Conservation (phyloP, 306 rosid species). For the Arachis hypogaea region DNA sequence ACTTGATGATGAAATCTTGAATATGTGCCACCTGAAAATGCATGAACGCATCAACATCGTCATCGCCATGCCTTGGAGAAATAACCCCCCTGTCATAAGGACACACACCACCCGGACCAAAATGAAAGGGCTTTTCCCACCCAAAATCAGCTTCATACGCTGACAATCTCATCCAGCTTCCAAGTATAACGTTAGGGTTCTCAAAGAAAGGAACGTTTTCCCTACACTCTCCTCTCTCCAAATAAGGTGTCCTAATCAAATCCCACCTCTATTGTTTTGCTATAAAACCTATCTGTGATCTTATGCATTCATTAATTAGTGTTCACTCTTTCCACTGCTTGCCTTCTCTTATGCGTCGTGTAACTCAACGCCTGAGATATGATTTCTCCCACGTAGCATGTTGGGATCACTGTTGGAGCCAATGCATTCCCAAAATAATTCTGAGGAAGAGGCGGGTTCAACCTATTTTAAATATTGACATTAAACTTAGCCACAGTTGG, state of each 20-base stretch:
- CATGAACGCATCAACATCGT: not conserved
- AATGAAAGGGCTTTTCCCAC: constrained; percentile 28
- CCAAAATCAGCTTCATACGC: constrained; percentile 17
- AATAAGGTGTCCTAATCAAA: not conserved
- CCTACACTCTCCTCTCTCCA: too few species aligned
- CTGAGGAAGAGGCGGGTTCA: constrained; percentile 24
- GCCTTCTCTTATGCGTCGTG: not conserved
- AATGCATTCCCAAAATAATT: constrained; percentile 18
- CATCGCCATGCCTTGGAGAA: constrained; percentile 3
- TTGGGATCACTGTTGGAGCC: not conserved
- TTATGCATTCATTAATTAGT: constrained; percentile 5
- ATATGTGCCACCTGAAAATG: not conserved
- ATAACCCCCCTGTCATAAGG: not conserved
- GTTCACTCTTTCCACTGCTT: not conserved
- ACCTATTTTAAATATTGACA: not conserved
- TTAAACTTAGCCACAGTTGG: not conserved
- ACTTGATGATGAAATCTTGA: not conserved
- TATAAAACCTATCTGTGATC: not conserved
- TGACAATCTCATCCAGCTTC: constrained; percentile 18
- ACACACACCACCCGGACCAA: not conserved
- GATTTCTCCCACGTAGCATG: not conserved
- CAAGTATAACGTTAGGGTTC: constrained; percentile 3
- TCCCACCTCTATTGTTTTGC: not conserved
- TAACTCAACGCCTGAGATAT: not conserved
- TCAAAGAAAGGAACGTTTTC: not conserved